Conservation (phyloP, 1,284 basidiomycete genomes). For the Malassezia dermatis region DNA sequence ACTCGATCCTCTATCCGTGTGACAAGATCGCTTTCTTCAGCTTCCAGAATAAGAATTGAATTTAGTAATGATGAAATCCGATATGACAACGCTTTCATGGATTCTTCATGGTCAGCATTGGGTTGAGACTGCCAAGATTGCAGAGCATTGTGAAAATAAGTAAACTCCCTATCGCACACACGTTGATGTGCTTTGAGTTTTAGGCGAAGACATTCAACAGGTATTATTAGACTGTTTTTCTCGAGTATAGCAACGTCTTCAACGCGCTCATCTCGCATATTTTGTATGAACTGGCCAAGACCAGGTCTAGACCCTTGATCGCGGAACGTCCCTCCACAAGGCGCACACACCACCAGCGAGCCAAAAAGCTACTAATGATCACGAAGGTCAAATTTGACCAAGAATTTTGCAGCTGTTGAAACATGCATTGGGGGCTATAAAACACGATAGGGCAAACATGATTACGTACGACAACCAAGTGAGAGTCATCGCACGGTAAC, state of each 20-base stretch:
- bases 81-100: background rate
- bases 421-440: constrained; percentile 14
- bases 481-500: background rate
- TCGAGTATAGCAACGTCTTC: constrained; percentile 77
- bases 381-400: background rate
- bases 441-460: constrained; percentile 10
- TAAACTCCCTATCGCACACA: constrained; percentile 27
- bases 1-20: background rate
- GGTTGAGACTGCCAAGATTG: background rate
- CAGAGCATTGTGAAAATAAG: constrained; percentile 18
- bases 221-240: constrained; percentile 68
- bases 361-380: background rate
- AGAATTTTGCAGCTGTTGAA: constrained; percentile 15
- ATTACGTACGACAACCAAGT: background rate
- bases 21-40: background rate
- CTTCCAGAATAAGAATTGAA: background rate
- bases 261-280: constrained; percentile 21
- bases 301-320: background rate
- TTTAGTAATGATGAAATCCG: background rate
- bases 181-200: constrained; percentile 38
- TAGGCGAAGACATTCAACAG: constrained; percentile 41
- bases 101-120: background rate
- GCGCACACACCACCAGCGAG: background rate
- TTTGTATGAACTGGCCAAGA: too few relatives aligned
- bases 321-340: background rate